phyloP scores from a whole-genome alignment of 768 basidiomycete genomes.

The Lactarius hatsudake region DNA sequence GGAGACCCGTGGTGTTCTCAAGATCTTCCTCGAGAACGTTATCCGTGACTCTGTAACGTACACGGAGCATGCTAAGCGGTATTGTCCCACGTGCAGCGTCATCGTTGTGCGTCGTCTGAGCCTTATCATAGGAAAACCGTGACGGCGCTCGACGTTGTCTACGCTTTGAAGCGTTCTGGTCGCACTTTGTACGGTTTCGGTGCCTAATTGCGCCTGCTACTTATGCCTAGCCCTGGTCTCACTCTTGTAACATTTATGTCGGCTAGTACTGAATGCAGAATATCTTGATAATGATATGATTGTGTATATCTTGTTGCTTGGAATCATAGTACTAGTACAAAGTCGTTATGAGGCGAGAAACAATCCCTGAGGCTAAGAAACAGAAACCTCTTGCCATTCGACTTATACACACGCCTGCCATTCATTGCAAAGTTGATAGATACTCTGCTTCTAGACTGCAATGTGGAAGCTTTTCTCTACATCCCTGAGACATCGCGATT shows the following conservation, averaged over 20 bases:
- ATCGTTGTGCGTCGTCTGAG: constrained; percentile 36
- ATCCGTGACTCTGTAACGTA: constrained; percentile 69
- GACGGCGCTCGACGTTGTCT: constrained; percentile 50
- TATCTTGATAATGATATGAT: constrained; percentile 18
- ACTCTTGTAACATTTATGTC: constrained; percentile 9
- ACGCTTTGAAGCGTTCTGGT: constrained; percentile 48
- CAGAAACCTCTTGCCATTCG: constrained; percentile 33
- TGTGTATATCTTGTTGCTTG: constrained; percentile 2
- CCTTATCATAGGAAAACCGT: constrained; percentile 52
- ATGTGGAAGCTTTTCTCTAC: constrained; percentile 39
- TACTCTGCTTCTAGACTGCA: constrained; percentile 45
- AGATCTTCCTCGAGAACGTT: constrained; percentile 89
- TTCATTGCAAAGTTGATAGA: constrained; percentile 61
- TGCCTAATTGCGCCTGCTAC: constrained; percentile 30
- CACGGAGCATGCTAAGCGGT: constrained; percentile 69
- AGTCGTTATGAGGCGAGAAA: background rate
- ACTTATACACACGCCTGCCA: constrained; percentile 47
- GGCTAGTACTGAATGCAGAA: constrained; percentile 8
- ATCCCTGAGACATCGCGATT: constrained; percentile 38
- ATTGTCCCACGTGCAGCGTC: background rate
- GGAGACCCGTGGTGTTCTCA: constrained; percentile 92
- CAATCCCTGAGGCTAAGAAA: background rate
- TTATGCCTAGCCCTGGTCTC: background rate
- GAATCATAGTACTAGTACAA: background rate
- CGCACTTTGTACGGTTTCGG: constrained; percentile 60